These are phyloP conservation scores for Homolaphlyctis polyrhiza DNA, from an alignment of 371 early-diverging fungal species.

Conservation along the genomic window DNA sequence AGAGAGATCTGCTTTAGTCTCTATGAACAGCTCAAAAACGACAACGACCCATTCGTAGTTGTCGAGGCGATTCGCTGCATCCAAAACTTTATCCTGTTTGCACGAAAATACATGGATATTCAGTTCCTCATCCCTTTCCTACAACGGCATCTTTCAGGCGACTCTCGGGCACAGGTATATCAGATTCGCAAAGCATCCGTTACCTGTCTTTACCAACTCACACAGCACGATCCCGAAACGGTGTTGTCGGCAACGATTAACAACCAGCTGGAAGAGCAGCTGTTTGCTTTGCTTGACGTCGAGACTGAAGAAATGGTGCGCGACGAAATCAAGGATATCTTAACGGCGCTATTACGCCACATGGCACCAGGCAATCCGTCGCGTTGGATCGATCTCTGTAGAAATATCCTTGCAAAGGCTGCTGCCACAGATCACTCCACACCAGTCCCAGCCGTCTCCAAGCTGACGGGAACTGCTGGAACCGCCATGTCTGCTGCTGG, in stretches of 20 bases:
- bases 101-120: constrained; percentile 67
- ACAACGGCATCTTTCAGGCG: constrained; percentile 55
- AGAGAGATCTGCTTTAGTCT: constrained; percentile 73
- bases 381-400: constrained; percentile 80
- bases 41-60: constrained; percentile 72
- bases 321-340: constrained; percentile 79
- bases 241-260: constrained; percentile 50
- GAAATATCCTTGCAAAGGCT: constrained; percentile 62
- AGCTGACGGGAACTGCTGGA: not conserved
- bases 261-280: constrained; percentile 66
- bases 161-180: constrained; percentile 52
- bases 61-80: constrained; percentile 84
- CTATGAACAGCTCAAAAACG: constrained; percentile 72
- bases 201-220: constrained; percentile 82
- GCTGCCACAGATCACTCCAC: constrained; percentile 33
- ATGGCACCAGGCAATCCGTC: constrained; percentile 70
- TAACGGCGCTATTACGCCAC: constrained; percentile 64
- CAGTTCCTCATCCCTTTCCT: constrained; percentile 69
- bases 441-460: constrained; percentile 6
- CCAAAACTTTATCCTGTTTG: constrained; percentile 87
- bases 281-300: constrained; percentile 75
- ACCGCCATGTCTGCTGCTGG: constrained; percentile 11
- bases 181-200: constrained; percentile 70
- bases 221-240: constrained; percentile 68
- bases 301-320: constrained; percentile 63